Evolutionary conservation across 2,329 filamentous ascomycete genomes (phyloP).

Genomic region (Paracoccidioides lutzii): DNA sequence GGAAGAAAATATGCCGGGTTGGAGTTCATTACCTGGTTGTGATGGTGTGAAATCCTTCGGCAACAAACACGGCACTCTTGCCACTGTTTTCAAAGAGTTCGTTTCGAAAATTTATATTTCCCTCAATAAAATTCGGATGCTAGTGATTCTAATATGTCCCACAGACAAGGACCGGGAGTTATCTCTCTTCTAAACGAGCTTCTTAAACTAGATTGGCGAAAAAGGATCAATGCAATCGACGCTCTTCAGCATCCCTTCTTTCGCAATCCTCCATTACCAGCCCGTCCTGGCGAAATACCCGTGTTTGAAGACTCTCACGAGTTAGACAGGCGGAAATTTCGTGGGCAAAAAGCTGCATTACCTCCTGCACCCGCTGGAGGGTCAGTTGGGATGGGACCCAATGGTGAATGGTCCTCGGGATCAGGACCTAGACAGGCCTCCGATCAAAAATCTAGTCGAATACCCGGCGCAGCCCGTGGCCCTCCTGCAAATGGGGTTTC

Average conservation of each 20-base stretch:
- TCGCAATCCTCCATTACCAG: constrained; percentile 61
- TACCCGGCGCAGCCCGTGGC: constrained; percentile 23
- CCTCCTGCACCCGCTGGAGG: constrained; percentile 87
- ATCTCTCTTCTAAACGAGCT: constrained; percentile 71
- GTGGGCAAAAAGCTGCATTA: constrained; percentile 71
- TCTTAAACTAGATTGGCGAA: constrained; percentile 76
- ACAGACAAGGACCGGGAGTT: constrained; percentile 53
- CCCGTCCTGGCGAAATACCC: constrained; percentile 75
- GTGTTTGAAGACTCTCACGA: constrained; percentile 91
- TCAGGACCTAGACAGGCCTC: constrained; percentile 19
- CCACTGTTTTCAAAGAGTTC: constrained; percentile 62
- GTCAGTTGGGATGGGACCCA: constrained; percentile 62
- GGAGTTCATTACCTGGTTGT: constrained; percentile 68
- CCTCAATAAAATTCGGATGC: background rate
- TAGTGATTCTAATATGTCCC: constrained; percentile 1
- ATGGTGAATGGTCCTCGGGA: constrained; percentile 39
- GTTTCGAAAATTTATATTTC: constrained; percentile 6
- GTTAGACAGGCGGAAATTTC: constrained; percentile 81
- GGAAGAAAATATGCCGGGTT: constrained; percentile 86
- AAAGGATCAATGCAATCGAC: constrained; percentile 83
- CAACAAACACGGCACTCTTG: constrained; percentile 51
- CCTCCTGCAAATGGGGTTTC: constrained; percentile 16
- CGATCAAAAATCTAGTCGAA: constrained; percentile 23
- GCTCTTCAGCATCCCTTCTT: constrained; percentile 90
- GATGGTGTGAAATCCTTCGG: constrained; percentile 56